Percentiles rank a stretch among this genome's conserved stretches.
Evolutionary conservation across 495 filamentous ascomycete genomes (phyloP).

Genomic region (Tuber indicum): DNA sequence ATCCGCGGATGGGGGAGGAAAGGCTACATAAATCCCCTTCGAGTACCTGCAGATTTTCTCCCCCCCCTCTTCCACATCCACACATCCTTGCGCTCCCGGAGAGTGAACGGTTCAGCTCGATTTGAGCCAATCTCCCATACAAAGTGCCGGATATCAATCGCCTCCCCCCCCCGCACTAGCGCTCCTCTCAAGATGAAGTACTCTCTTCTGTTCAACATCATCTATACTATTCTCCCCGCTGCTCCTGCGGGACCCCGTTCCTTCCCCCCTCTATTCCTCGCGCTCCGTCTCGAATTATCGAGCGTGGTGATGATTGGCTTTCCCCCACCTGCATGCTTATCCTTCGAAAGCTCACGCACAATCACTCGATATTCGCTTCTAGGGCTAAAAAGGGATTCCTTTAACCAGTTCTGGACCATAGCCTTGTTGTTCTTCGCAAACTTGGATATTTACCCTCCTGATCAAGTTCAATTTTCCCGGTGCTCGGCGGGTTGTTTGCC

Average conservation of each 20-base stretch:
- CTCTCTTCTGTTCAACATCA: too few species aligned
- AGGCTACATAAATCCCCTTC: not conserved
- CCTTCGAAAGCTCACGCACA: slow-evolving; percentile 15
- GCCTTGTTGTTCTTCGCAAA: slow-evolving; percentile 27
- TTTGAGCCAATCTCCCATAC: too few species aligned
- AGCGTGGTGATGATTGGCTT: slow-evolving; percentile 17
- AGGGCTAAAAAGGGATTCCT: not conserved
- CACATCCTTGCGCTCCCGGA: too few species aligned
- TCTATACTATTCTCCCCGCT: too few species aligned
- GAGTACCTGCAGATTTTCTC: not conserved
- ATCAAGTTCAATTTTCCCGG: not conserved
- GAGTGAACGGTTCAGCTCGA: too few species aligned
- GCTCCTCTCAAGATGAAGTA: too few species aligned
- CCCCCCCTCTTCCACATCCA: too few species aligned
- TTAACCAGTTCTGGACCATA: slow-evolving; percentile 8
- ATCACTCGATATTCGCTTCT: slow-evolving; percentile 13
- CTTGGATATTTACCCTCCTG: slow-evolving; percentile 31
- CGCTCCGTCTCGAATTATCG: not conserved
- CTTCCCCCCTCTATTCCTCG: not conserved
- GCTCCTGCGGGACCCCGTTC: slow-evolving; percentile 7
- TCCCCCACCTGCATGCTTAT: slow-evolving; percentile 12
- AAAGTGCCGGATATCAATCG: too few species aligned
- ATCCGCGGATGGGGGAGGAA: not conserved
- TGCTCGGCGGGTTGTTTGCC: not conserved
- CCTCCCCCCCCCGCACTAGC: too few species aligned